Evolutionary conservation across 2,329 filamentous ascomycete species (phyloP).

Genomic region (Pseudogymnoascus sp.): DNA sequence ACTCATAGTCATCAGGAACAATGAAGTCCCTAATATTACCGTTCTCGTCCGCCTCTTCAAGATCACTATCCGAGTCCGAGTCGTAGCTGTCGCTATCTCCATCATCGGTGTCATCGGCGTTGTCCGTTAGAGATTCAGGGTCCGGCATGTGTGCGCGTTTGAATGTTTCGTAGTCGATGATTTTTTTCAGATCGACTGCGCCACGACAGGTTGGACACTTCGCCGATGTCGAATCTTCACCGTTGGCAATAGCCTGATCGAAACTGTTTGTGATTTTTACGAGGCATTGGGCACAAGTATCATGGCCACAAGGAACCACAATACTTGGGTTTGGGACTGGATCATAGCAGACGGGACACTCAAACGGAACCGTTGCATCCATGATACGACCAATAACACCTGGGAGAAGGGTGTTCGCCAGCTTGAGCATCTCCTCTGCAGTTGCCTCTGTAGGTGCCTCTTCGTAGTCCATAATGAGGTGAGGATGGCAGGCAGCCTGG

Average conservation of each 20-base stretch:
- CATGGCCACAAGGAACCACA: slow-evolving; percentile 76
- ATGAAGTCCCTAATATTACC: slow-evolving; percentile 47
- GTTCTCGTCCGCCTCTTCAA: slow-evolving; percentile 30
- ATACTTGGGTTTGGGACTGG: slow-evolving; percentile 65
- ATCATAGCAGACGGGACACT: slow-evolving; percentile 80
- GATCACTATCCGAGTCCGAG: slow-evolving; percentile 32
- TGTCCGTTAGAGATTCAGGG: slow-evolving; percentile 26
- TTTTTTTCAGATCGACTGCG: slow-evolving; percentile 53
- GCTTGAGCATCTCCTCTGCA: slow-evolving; percentile 38
- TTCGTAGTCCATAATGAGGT: slow-evolving; percentile 59
- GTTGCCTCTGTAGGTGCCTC: slow-evolving; percentile 18
- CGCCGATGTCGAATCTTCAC: slow-evolving; percentile 39
- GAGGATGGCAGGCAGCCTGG: slow-evolving; percentile 72
- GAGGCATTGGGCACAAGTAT: slow-evolving; percentile 70
- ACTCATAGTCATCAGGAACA: slow-evolving; percentile 38
- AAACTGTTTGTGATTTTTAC: slow-evolving; percentile 56
- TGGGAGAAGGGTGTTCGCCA: slow-evolving; percentile 51
- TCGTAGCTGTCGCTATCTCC: slow-evolving; percentile 25
- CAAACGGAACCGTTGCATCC: slow-evolving; percentile 38
- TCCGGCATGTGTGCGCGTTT: slow-evolving; percentile 61
- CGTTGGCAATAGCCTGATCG: slow-evolving; percentile 46
- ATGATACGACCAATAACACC: slow-evolving; percentile 60
- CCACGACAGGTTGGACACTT: slow-evolving; percentile 71
- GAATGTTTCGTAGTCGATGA: slow-evolving; percentile 69
- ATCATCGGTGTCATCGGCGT: slow-evolving; percentile 17